Percentiles rank a stretch among this genome's conserved stretches.
phyloP scores from a whole-genome alignment of 2,329 filamentous ascomycete species.

The Scytalidium lignicola region DNA sequence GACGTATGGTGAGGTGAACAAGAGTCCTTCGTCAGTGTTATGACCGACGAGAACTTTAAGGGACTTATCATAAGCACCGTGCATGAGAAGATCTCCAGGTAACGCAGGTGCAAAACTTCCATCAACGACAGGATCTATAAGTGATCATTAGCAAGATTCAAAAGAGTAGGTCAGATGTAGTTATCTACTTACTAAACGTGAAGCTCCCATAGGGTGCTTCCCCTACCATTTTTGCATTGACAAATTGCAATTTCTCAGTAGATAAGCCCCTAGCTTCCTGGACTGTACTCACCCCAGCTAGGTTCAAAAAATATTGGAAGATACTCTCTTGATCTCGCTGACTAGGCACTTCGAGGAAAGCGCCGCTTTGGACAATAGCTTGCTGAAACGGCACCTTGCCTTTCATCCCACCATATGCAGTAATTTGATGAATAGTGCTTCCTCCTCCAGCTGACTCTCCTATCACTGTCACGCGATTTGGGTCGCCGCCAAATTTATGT shows the following conservation, averaged over 20 bases:
- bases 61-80: background rate
- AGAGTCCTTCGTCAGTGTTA: slow-evolving; percentile 5
- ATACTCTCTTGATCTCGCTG: slow-evolving; percentile 9
- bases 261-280: slow-evolving; percentile 20
- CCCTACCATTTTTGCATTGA: slow-evolving; percentile 25
- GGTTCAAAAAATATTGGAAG: slow-evolving; percentile 25
- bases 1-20: slow-evolving; percentile 6
- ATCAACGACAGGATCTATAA: slow-evolving; percentile 1
- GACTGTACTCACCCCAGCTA: slow-evolving; percentile 29
- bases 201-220: slow-evolving; percentile 35
- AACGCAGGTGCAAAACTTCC: background rate
- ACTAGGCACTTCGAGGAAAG: slow-evolving; percentile 11
- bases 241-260: slow-evolving; percentile 8
- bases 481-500: slow-evolving; percentile 49
- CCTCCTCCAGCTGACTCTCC: slow-evolving; percentile 48
- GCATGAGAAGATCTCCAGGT: background rate
- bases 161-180: background rate
- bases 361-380: slow-evolving; percentile 26
- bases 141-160: slow-evolving; percentile 16
- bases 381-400: slow-evolving; percentile 35
- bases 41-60: slow-evolving; percentile 4
- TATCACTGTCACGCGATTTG: slow-evolving; percentile 42
- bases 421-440: slow-evolving; percentile 47
- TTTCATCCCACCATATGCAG: slow-evolving; percentile 36
- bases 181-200: slow-evolving; percentile 25